A percentile compares a stretch with the other conserved stretches of the same genome.
phyloP scores from a whole-genome alignment of 257 asterid species.

The Plantago elongata region DNA sequence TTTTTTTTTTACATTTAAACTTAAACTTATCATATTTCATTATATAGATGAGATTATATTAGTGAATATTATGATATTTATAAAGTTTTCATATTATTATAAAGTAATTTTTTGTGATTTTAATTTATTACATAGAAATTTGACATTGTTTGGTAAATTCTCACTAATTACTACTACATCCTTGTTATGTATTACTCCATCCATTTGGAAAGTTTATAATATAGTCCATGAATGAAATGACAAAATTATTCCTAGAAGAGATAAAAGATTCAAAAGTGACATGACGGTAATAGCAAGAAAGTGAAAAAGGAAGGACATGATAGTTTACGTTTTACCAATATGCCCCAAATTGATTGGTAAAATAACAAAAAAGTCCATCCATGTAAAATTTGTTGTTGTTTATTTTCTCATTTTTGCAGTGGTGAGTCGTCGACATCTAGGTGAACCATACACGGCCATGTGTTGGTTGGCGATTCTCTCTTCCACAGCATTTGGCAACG shows the following conservation, averaged over 20 bases:
- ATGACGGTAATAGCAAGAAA: constrained; percentile 26
- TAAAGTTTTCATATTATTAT: too few relatives aligned
- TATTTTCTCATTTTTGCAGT: background rate
- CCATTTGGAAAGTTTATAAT: too few relatives aligned
- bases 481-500: constrained; percentile 11
- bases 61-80: too few relatives aligned
- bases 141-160: too few relatives aligned
- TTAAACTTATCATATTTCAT: too few relatives aligned
- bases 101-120: too few relatives aligned
- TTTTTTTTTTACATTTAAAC: too few relatives aligned
- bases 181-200: too few relatives aligned
- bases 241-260: constrained; percentile 25
- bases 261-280: constrained; percentile 16
- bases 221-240: constrained; percentile 14
- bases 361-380: constrained; percentile 18
- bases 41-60: too few relatives aligned
- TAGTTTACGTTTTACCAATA: background rate
- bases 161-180: too few relatives aligned
- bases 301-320: constrained; percentile 19
- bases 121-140: too few relatives aligned
- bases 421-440: constrained; percentile 4
- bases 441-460: constrained; percentile 7
- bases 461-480: constrained; percentile 16
- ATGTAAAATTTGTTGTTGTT: background rate
- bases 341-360: background rate